These are phyloP conservation scores for Fibroporia radiculosa DNA, from an alignment of 768 basidiomycete genomes.

Conservation along the genomic window DNA sequence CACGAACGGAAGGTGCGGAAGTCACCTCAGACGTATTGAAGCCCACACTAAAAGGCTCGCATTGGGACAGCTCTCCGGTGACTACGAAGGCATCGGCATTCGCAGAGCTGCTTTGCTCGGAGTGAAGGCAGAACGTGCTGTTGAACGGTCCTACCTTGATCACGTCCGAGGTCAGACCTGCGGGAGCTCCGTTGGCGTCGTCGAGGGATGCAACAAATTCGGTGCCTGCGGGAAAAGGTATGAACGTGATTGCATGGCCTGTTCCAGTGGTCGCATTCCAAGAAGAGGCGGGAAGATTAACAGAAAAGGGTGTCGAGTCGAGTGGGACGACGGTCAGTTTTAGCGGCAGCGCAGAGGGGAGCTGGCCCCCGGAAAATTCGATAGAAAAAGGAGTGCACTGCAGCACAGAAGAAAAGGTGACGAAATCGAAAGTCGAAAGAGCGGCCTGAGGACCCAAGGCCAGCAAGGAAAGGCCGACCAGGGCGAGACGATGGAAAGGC, in stretches of 20 bases:
- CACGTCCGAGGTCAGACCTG: constrained; percentile 40
- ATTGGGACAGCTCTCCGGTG: constrained; percentile 33
- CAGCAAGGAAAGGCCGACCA: constrained; percentile 13
- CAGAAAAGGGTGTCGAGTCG: constrained; percentile 39
- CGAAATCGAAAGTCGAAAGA: constrained; percentile 21
- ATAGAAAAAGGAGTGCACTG: constrained; percentile 49
- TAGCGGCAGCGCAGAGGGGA: constrained; percentile 30
- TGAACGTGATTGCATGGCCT: constrained; percentile 39
- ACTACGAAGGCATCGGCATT: constrained; percentile 26
- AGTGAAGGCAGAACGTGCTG: constrained; percentile 35
- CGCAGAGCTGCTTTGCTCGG: constrained; percentile 4
- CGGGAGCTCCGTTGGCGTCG: constrained; percentile 31
- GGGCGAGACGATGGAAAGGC: constrained; percentile 5
- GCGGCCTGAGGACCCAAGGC: constrained; percentile 19
- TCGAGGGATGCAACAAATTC: constrained; percentile 50
- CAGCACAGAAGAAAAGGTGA: constrained; percentile 33
- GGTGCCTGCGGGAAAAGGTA: constrained; percentile 43
- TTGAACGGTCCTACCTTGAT: constrained; percentile 35
- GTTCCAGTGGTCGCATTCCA: constrained; percentile 29
- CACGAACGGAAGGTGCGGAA: constrained; percentile 30
- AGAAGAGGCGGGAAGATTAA: constrained; percentile 35
- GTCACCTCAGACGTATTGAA: constrained; percentile 32
- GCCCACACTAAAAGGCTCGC: constrained; percentile 37
- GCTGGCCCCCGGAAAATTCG: constrained; percentile 33
- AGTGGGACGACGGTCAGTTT: constrained; percentile 47